These are phyloP conservation scores for Globisporangium megalacanthum DNA, from an alignment of 352 stramenopile species.

Conservation along the genomic window DNA sequence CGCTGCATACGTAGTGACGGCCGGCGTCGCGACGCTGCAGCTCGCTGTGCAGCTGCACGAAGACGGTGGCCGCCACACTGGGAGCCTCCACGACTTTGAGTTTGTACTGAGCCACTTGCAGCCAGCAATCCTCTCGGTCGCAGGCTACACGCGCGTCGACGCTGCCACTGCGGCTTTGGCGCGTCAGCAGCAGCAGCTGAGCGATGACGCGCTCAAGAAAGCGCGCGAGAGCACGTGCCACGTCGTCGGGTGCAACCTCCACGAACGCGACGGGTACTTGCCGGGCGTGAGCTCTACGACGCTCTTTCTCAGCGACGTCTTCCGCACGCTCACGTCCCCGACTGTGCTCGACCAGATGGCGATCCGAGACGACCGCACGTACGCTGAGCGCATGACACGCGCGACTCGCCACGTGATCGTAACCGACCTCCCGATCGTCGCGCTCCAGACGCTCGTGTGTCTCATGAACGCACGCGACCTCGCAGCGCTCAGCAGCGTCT, in stretches of 20 bases:
- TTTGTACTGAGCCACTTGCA: conserved; percentile 59
- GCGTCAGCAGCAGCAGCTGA: background rate
- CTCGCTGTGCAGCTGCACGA: conserved; percentile 40
- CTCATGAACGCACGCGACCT: conserved; percentile 59
- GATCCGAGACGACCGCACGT: conserved; percentile 62
- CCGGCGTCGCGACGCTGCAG: conserved; percentile 40
- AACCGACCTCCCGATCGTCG: conserved; percentile 58
- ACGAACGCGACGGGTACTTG: conserved; percentile 17
- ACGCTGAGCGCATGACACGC: conserved; percentile 43
- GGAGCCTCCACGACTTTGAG: conserved; percentile 42
- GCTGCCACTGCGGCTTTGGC: background rate
- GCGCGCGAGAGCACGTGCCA: conserved; percentile 50
- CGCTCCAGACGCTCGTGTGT: conserved; percentile 52
- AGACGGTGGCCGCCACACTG: conserved; percentile 7
- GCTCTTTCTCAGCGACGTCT: conserved; percentile 61
- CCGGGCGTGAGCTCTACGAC: conserved; percentile 15
- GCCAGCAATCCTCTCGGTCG: conserved; percentile 29
- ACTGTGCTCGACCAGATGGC: conserved; percentile 54
- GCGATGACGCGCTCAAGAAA: conserved; percentile 17
- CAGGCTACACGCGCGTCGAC: conserved; percentile 14
- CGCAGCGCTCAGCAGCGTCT: conserved; percentile 51
- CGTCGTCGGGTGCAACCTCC: conserved; percentile 57
- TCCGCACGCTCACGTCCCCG: conserved; percentile 57
- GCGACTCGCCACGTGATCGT: conserved; percentile 29
- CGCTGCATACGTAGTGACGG: conserved; percentile 38